phyloP scores from a whole-genome alignment of 108 stramenopile species.

The Cyclotella choctawhatcheeana region DNA sequence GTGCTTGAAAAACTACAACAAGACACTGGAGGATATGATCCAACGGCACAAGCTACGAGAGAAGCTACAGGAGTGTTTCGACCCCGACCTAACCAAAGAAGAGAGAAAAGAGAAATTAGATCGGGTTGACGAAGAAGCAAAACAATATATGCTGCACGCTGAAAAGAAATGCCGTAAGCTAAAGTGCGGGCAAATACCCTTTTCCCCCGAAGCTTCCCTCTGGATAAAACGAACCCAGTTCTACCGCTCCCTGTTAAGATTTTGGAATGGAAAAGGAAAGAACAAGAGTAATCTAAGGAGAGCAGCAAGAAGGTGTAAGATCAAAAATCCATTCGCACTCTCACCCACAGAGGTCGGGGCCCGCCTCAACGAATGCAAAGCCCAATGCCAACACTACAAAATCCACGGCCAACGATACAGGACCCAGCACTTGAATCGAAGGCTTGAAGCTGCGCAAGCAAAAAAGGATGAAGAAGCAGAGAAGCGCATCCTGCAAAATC shows the following conservation, averaged over 20 bases:
- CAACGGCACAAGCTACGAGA: not conserved
- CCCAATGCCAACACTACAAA: slow-evolving; percentile 4
- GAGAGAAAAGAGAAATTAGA: slow-evolving; percentile 5
- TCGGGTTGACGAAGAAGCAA: not conserved
- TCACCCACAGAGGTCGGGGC: not conserved
- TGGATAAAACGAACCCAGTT: slow-evolving; percentile 24
- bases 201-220: slow-evolving; percentile 13
- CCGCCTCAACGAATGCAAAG: slow-evolving; percentile 6
- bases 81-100: not conserved
- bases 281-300: slow-evolving; percentile 23
- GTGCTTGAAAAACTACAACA: not conserved
- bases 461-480: slow-evolving; percentile 8
- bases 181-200: slow-evolving; percentile 21
- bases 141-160: slow-evolving; percentile 22
- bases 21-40: not conserved
- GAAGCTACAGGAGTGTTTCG: not conserved
- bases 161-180: slow-evolving; percentile 31
- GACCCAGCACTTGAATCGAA: not conserved
- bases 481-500: slow-evolving; percentile 13
- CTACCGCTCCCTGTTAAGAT: slow-evolving; percentile 9
- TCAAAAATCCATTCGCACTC: not conserved
- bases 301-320: not conserved
- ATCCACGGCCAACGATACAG: slow-evolving; percentile 10
- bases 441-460: not conserved
- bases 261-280: not conserved